Conservation (phyloP, 768 basidiomycete species). For the Infundibulicybe gibba region DNA sequence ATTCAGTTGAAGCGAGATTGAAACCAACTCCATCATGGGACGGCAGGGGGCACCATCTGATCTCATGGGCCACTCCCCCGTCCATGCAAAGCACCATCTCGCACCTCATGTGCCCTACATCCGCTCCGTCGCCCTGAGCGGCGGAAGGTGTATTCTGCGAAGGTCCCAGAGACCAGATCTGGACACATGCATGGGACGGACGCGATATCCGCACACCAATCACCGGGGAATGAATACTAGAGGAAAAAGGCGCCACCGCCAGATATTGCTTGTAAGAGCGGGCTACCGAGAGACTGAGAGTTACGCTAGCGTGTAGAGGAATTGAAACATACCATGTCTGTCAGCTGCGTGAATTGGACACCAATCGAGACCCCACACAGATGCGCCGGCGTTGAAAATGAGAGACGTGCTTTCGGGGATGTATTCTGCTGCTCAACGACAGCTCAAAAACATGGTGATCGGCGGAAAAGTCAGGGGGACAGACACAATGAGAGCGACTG, state of each 20-base stretch:
- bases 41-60: conserved; percentile 94
- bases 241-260: conserved; percentile 75
- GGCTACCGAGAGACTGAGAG: conserved; percentile 25
- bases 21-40: conserved; percentile 54
- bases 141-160: conserved; percentile 2
- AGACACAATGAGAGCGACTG: conserved; percentile 56
- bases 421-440: conserved; percentile 24
- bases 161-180: conserved; percentile 72
- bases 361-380: conserved; percentile 93
- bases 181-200: conserved; percentile 67
- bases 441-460: conserved; percentile 33
- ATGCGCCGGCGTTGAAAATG: conserved; percentile 84
- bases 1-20: background rate
- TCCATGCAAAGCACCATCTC: conserved; percentile 86
- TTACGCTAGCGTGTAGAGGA: background rate
- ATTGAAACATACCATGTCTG: conserved; percentile 40
- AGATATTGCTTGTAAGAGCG: conserved; percentile 71
- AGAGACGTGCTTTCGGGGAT: conserved; percentile 57
- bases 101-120: conserved; percentile 57
- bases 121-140: conserved; percentile 8
- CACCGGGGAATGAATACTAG: conserved; percentile 56
- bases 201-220: conserved; percentile 58
- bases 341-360: conserved; percentile 73
- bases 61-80: conserved; percentile 71
- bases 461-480: conserved; percentile 12